A percentile compares a stretch with the other conserved stretches of the same genome.
These are phyloP conservation scores for Colletotrichum sp. DNA, from an alignment of 2,329 filamentous ascomycete genomes.

Conservation along the genomic window DNA sequence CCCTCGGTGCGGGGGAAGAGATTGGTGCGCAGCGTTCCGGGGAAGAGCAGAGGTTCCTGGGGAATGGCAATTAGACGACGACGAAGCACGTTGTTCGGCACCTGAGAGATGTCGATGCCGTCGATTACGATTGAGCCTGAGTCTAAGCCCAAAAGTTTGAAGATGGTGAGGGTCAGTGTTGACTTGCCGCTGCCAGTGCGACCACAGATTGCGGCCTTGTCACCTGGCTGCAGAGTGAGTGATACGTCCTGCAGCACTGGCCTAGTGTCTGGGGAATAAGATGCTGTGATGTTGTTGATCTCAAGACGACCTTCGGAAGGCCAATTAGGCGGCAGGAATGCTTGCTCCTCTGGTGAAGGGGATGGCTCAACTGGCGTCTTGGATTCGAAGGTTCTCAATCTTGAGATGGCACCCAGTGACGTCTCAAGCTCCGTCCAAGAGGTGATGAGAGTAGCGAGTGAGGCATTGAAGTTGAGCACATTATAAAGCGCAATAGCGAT, in stretches of 20 bases:
- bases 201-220: constrained; percentile 28
- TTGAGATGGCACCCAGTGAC: constrained; percentile 27
- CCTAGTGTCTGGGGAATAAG: neutral
- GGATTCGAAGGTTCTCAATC: constrained; percentile 22
- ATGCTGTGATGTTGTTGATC: constrained; percentile 17
- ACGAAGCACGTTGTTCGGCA: constrained; percentile 28
- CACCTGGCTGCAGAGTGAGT: constrained; percentile 19
- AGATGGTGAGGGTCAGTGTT: constrained; percentile 22
- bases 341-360: neutral
- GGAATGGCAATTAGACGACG: constrained; percentile 35
- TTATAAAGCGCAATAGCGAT: constrained; percentile 35
- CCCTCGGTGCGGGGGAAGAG: neutral
- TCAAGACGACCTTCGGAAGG: constrained; percentile 21
- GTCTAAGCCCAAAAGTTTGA: constrained; percentile 29
- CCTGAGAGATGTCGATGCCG: constrained; percentile 28
- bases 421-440: constrained; percentile 27
- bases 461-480: constrained; percentile 32
- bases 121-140: constrained; percentile 32
- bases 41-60: constrained; percentile 29
- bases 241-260: constrained; percentile 20
- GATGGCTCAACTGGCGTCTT: constrained; percentile 16
- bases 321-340: constrained; percentile 20
- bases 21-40: neutral
- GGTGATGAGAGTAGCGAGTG: constrained; percentile 25
- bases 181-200: constrained; percentile 27